These are phyloP conservation scores for Fusarium lateritium DNA, from an alignment of 2,329 filamentous ascomycete species.

Conservation along the genomic window DNA sequence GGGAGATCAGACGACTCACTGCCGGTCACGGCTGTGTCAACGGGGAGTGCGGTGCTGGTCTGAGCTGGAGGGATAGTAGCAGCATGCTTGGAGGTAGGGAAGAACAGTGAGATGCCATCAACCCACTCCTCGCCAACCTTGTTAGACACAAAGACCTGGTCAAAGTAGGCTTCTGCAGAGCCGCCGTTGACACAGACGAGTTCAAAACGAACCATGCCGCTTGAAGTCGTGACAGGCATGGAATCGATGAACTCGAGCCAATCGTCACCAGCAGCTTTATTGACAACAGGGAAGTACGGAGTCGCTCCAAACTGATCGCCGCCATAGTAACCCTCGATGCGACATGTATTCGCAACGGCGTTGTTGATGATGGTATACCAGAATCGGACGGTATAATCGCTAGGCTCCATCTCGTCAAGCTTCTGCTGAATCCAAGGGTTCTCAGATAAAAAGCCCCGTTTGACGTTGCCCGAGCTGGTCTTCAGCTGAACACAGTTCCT, in stretches of 20 bases:
- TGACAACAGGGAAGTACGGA: constrained; percentile 37
- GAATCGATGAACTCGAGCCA: constrained; percentile 37
- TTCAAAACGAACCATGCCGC: constrained; percentile 39
- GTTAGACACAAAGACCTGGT: constrained; percentile 46
- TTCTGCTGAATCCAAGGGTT: constrained; percentile 39
- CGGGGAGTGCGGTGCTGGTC: constrained; percentile 15
- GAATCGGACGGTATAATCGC: constrained; percentile 43
- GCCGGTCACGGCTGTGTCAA: constrained; percentile 2
- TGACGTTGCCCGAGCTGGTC: background rate
- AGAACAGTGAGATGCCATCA: constrained; percentile 40
- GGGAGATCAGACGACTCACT: constrained; percentile 2
- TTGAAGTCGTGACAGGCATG: constrained; percentile 31
- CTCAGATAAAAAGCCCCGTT: constrained; percentile 16
- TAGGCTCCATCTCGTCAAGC: constrained; percentile 32
- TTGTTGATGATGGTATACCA: constrained; percentile 40
- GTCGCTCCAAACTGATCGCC: constrained; percentile 31
- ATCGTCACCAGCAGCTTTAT: background rate
- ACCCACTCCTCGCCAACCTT: constrained; percentile 36
- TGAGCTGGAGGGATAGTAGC: constrained; percentile 19
- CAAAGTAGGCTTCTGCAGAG: constrained; percentile 41
- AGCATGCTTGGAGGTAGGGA: constrained; percentile 26
- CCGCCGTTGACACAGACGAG: constrained; percentile 38
- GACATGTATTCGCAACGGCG: constrained; percentile 34
- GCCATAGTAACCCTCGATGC: constrained; percentile 41
- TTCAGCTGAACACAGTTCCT: constrained; percentile 38